Base-by-base conservation (phyloP, 805 yeast species). In the Saturnispora besseyi region DNA sequence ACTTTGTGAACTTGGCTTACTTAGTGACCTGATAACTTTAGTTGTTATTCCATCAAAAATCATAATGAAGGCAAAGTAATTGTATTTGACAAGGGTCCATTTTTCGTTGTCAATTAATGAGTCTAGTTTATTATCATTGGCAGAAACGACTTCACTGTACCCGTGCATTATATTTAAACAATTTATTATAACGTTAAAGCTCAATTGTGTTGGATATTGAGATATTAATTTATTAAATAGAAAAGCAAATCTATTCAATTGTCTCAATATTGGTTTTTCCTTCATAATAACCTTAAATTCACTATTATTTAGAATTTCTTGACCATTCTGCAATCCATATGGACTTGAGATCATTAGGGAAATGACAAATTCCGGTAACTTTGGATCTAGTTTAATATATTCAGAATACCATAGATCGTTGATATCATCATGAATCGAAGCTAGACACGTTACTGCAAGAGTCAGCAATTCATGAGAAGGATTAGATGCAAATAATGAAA, bases 231-330 rank as follows among this genome's bases (percentile, higher is more conserved):
- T 61, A 12, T 59, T 46, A 44, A 55, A 66, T 2, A 81, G 55
- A 43, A 71, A 68, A 0, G 84, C 71, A 21, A 81, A 53, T 43
- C 73, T 66, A 58, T 71, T 78, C 41, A 79, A 56, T 54, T 78
- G 78, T 50, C 72, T 75, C 29, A 75, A 52, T 1, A 72, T 71
- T 0, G 84, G 83, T 2, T 49, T 55, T 1, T 51, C 31, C 3
- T 52, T 46, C 26, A 53, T 21, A 2, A 53, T 9, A 1, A 21
- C 22, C 1, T 51, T 18, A 32, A 52, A 51, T 1, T 29, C 12
- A 18, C 47, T 10, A 5, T 24, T 32, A 2, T 29, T n/a, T 2
- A 40, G 1, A 13, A 56, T 40, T 5, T 46, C n/a, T 8, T 29
- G 12, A 4, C 61, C 62, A 34, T 57, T 55, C 10, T 59, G 53